Conservation (phyloP, 2,329 filamentous ascomycete genomes). For the Colletotrichum melonis region DNA sequence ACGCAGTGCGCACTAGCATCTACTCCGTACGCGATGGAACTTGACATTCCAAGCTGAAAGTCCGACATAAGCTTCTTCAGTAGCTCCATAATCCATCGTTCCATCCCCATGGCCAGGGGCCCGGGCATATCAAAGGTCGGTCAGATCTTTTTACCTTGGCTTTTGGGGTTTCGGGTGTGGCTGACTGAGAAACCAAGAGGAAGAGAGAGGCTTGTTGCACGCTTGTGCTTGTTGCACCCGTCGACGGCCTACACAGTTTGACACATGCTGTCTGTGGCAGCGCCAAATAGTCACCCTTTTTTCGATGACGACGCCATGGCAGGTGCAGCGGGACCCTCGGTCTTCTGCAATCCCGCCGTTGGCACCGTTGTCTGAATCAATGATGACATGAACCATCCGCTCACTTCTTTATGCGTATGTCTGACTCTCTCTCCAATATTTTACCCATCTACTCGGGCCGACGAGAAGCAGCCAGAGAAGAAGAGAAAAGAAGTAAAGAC, state of each 20-base stretch:
- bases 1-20: not conserved
- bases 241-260: not conserved
- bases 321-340: conserved; percentile 8
- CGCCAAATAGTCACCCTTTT: not conserved
- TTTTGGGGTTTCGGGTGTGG: no score
- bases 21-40: not conserved
- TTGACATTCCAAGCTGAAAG: not conserved
- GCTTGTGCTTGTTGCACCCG: not conserved
- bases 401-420: not conserved
- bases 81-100: not conserved
- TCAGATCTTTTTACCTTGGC: not conserved
- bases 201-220: not conserved
- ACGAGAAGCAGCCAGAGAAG: not conserved
- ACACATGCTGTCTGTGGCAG: not conserved
- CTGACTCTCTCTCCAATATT: not conserved
- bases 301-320: conserved; percentile 31
- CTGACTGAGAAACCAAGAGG: no score
- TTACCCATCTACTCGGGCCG: not conserved
- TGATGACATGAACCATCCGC: not conserved
- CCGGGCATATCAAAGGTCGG: no score
- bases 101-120: not conserved
- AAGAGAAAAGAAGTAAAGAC: not conserved
- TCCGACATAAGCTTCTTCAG: not conserved
- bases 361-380: not conserved
- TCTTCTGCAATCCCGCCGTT: conserved; percentile 2